phyloP scores from a whole-genome alignment of 2,329 filamentous ascomycete species.

The Trichoderma pleuroti region DNA sequence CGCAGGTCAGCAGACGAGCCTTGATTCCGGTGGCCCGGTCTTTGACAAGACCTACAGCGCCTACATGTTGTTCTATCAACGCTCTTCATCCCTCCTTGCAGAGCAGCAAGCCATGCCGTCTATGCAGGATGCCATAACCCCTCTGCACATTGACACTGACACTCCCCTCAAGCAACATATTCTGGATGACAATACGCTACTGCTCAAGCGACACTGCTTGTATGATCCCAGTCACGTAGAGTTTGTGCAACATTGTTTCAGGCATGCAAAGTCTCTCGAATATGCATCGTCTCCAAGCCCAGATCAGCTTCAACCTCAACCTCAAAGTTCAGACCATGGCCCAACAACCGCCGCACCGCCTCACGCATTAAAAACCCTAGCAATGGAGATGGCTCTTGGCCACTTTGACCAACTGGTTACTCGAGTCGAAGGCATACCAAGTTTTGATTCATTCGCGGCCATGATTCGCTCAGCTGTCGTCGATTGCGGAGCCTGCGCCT shows the following conservation, averaged over 20 bases:
- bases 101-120: conserved; percentile 45
- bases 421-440: conserved; percentile 64
- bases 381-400: conserved; percentile 54
- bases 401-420: conserved; percentile 75
- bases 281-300: conserved; percentile 19
- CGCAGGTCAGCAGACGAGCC: conserved; percentile 49
- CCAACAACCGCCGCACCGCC: background rate
- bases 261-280: conserved; percentile 50
- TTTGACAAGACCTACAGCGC: conserved; percentile 77
- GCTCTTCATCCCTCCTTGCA: conserved; percentile 60
- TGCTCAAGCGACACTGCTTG: conserved; percentile 74
- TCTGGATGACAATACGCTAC: conserved; percentile 65
- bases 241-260: conserved; percentile 63
- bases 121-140: conserved; percentile 29
- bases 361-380: conserved; percentile 42
- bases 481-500: conserved; percentile 51
- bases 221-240: conserved; percentile 68
- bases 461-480: conserved; percentile 48
- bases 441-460: conserved; percentile 55
- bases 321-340: background rate
- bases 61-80: conserved; percentile 97
- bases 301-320: background rate
- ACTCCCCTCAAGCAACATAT: conserved; percentile 56
- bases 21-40: conserved; percentile 43
- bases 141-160: conserved; percentile 45